These are phyloP conservation scores for Phylloporus arenicola DNA, from an alignment of 768 basidiomycete genomes.

Conservation along the genomic window DNA sequence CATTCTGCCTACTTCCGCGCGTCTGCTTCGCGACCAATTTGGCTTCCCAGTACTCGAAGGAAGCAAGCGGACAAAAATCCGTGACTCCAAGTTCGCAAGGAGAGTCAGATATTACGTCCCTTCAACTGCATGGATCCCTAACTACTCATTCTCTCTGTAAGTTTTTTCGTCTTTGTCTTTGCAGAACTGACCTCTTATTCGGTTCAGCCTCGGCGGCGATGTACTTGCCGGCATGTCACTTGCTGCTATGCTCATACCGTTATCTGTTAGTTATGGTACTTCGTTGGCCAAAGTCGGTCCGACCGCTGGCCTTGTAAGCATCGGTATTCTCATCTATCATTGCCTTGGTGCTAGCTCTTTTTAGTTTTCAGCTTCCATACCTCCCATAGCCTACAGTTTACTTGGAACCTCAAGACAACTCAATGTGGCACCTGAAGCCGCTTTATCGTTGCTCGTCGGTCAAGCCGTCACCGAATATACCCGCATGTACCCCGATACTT, in stretches of 20 bases:
- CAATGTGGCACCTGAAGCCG: slow-evolving; percentile 85
- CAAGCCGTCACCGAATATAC: slow-evolving; percentile 75
- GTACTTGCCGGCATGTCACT: slow-evolving; percentile 83
- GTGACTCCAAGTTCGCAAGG: slow-evolving; percentile 37
- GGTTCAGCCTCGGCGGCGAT: slow-evolving; percentile 55
- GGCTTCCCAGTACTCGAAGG: slow-evolving; percentile 7
- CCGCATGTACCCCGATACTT: slow-evolving; percentile 36
- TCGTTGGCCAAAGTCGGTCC: slow-evolving; percentile 83
- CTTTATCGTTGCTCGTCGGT: slow-evolving; percentile 80
- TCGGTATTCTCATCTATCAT: background rate
- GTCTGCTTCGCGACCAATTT: background rate
- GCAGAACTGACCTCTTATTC: background rate
- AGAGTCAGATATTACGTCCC: slow-evolving; percentile 72
- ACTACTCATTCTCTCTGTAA: slow-evolving; percentile 64
- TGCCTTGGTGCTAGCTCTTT: background rate
- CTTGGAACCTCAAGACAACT: slow-evolving; percentile 80
- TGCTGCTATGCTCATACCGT: slow-evolving; percentile 77
- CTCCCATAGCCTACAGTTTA: slow-evolving; percentile 85
- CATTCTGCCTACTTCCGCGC: background rate
- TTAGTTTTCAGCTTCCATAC: slow-evolving; percentile 81
- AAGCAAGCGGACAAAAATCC: slow-evolving; percentile 12
- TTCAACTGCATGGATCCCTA: slow-evolving; percentile 72
- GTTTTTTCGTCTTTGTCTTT: slow-evolving; percentile 22
- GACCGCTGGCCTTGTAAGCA: slow-evolving; percentile 73
- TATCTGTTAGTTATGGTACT: slow-evolving; percentile 88